Percentiles rank a stretch among this genome's conserved stretches.
Evolutionary conservation across 441 rosid genomes (phyloP).

Genomic region (Syzygium syzygioides): DNA sequence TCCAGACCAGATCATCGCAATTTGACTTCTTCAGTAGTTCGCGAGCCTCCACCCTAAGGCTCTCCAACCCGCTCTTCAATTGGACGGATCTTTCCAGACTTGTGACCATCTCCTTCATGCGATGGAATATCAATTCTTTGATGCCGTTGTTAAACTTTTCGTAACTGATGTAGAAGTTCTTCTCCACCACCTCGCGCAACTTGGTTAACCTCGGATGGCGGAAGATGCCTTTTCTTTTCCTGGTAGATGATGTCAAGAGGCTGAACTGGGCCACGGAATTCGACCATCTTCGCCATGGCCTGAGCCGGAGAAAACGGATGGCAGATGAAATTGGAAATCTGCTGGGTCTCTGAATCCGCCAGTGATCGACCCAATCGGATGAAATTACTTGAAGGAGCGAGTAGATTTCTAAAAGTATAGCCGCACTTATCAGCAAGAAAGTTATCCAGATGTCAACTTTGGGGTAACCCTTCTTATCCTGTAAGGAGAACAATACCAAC

Average conservation of each 20-base stretch:
- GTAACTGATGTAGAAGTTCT: neutral
- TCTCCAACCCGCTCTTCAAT: neutral
- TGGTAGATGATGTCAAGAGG: neutral
- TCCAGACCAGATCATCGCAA: neutral
- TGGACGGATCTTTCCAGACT: accelerated
- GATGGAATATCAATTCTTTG: neutral
- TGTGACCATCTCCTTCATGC: neutral
- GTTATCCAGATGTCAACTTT: accelerated
- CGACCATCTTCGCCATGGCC: neutral
- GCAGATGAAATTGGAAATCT: neutral
- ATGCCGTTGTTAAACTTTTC: neutral
- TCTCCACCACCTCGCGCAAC: neutral
- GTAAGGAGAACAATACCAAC: accelerated
- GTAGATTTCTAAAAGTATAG: neutral
- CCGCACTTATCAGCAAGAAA: accelerated
- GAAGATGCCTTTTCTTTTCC: neutral
- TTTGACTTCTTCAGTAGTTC: neutral
- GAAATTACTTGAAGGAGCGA: neutral
- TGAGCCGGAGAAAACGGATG: accelerated
- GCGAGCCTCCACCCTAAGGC: neutral
- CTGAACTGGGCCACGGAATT: neutral
- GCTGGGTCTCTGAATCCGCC: neutral
- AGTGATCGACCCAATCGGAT: accelerated
- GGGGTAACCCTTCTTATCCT: neutral
- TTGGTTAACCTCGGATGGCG: neutral